Conservation (phyloP, 768 basidiomycete species). For the Rhodotorula paludigena region DNA sequence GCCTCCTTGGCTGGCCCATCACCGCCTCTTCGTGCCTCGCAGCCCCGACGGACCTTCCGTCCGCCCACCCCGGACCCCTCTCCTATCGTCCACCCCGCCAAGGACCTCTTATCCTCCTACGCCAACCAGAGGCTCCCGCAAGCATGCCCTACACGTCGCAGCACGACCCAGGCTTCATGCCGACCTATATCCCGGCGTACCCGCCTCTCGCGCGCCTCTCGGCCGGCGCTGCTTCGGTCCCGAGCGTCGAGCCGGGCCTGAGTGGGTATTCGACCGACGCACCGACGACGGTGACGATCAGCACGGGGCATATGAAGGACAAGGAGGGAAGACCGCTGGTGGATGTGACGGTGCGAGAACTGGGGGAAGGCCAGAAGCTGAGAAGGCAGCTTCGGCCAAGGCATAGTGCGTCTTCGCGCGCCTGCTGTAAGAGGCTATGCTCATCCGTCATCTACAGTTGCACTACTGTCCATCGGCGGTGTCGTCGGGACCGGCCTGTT, state of each 20-base stretch:
- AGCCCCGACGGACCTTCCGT: too few relatives aligned
- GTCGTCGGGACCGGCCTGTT: neutral
- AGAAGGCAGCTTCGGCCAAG: constrained; percentile 11
- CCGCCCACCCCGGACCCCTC: too few relatives aligned
- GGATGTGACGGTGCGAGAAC: too few relatives aligned
- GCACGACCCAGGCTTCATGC: neutral
- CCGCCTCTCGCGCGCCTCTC: neutral
- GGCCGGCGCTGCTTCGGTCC: too few relatives aligned
- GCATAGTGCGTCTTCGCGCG: constrained; percentile 4
- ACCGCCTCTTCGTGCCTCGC: too few relatives aligned
- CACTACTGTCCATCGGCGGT: neutral
- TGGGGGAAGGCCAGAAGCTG: neutral
- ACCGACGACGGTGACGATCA: too few relatives aligned
- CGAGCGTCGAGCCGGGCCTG: neutral
- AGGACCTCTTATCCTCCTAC: too few relatives aligned
- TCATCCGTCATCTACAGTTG: neutral
- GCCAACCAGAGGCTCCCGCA: too few relatives aligned
- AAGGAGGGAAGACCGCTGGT: neutral
- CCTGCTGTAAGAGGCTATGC: neutral
- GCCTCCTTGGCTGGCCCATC: too few relatives aligned
- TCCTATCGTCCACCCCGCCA: too few relatives aligned
- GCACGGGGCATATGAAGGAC: neutral
- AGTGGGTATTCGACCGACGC: too few relatives aligned
- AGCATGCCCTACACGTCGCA: neutral
- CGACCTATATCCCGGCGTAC: neutral